Evolutionary conservation across 2,329 filamentous ascomycete genomes (phyloP), one percentile per base, ranked within the genome.

Genomic region (Colletotrichum cereale): DNA sequence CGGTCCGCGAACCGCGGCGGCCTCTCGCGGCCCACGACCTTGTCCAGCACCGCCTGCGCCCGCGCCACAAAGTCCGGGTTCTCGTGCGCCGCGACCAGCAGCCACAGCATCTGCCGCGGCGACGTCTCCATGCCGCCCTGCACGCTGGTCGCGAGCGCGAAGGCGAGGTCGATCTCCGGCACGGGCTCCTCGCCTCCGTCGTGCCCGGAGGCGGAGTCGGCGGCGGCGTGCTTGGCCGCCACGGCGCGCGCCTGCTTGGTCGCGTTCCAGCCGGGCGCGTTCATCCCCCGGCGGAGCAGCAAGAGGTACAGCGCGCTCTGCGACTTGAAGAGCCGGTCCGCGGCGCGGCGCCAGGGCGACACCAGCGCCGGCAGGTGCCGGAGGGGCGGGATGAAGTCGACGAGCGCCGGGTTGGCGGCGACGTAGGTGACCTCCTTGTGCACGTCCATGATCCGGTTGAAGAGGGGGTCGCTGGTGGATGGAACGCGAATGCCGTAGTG

Each of bases 321-420:
- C 78, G 77, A 34, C 76, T 80, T 82, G 64, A 71, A 78, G 0
- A 78, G 74, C n/a, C 71, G 66, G 8, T 79, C 79, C 5, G 75
- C 80, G 36, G 79, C 73, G 42, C 48, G 72, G 65, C 80, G 81
- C 81, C 81, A 82, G 0, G 79, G 80, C 0, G 80, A 78, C 0
- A 86, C 73, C 11, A 72, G 71, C 0, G 58, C 66, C 0, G 85
- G 85, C 1, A 86, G 76, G 36, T 76, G 24, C 62, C 86, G 83
- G 2, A 86, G 79, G 5, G 77, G 48, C 0, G 84, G 84, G 38
- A 86, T 76, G 0, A 79, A 76, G 69, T 86, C 84, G 1, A 84
- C 82, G 1, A 85, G 73, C 74, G 80, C 80, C 0, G 75, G 75
- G 4, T 82, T 71, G 56, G 56, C 63, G 24, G 67, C 67, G 31